Percentiles rank a stretch among this genome's conserved stretches.
These are phyloP conservation scores for Gnomoniopsis sp. DNA, from an alignment of 2,329 filamentous ascomycete genomes.

Conservation along the genomic window DNA sequence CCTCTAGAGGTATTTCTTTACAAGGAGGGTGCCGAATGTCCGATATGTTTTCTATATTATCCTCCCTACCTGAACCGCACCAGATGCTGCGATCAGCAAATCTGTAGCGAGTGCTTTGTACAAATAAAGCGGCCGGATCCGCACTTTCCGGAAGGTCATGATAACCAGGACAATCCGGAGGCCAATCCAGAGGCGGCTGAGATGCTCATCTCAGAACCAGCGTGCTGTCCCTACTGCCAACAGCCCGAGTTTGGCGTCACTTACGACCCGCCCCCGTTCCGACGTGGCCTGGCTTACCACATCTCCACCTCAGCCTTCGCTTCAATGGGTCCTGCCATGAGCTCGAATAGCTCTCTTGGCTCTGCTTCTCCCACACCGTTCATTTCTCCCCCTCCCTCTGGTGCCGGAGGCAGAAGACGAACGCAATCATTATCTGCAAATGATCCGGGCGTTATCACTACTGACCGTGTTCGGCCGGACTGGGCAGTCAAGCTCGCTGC, in stretches of 20 bases:
- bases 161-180: slow-evolving; percentile 34
- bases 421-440: slow-evolving; percentile 71
- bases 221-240: slow-evolving; percentile 91
- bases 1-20: slow-evolving; percentile 90
- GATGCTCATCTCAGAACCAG: slow-evolving; percentile 83
- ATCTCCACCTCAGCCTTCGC: slow-evolving; percentile 43
- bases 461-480: slow-evolving; percentile 87
- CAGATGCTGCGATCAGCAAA: slow-evolving; percentile 90
- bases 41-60: slow-evolving; percentile 95
- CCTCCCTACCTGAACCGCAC: slow-evolving; percentile 93
- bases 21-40: slow-evolving; percentile 85
- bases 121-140: slow-evolving; percentile 96
- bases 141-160: slow-evolving; percentile 77
- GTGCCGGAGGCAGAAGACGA: slow-evolving; percentile 39
- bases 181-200: slow-evolving; percentile 52
- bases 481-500: slow-evolving; percentile 88
- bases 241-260: slow-evolving; percentile 96
- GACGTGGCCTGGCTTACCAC: slow-evolving; percentile 73
- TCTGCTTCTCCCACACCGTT: slow-evolving; percentile 35
- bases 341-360: slow-evolving; percentile 74
- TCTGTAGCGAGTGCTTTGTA: slow-evolving; percentile 98
- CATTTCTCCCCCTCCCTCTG: slow-evolving; percentile 30
- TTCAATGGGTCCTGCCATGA: slow-evolving; percentile 69
- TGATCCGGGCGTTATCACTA: slow-evolving; percentile 84
- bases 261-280: slow-evolving; percentile 85